These are phyloP conservation scores for Penicillium cosmopolitanum DNA, from an alignment of 495 filamentous ascomycete species.

Conservation along the genomic window DNA sequence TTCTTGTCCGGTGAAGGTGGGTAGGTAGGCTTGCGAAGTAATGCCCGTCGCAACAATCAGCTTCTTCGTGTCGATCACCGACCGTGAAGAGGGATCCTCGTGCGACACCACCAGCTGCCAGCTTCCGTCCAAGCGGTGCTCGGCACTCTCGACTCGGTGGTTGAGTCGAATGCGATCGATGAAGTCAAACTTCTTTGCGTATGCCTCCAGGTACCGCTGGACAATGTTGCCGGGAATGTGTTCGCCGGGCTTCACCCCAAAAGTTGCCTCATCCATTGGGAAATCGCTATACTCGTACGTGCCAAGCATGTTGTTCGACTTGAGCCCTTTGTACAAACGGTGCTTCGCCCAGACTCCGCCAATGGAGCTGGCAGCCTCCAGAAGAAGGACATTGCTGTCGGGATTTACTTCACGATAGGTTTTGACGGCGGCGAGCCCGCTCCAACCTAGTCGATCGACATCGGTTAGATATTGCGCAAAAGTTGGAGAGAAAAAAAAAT, in stretches of 20 bases:
- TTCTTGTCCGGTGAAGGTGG: conserved; percentile 51
- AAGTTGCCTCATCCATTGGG: conserved; percentile 65
- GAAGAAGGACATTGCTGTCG: conserved; percentile 47
- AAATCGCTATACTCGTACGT: conserved; percentile 74
- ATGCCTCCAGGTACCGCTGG: conserved; percentile 67
- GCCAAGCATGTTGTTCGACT: conserved; percentile 65
- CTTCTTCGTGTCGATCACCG: conserved; percentile 52
- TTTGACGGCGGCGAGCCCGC: conserved; percentile 62
- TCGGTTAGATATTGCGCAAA: conserved; percentile 7
- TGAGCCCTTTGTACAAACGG: conserved; percentile 68
- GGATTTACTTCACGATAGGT: conserved; percentile 63
- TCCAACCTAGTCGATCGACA: conserved; percentile 46
- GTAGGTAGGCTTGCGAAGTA: conserved; percentile 62
- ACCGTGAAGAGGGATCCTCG: not conserved
- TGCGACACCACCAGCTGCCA: conserved; percentile 45
- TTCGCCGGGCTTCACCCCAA: conserved; percentile 61
- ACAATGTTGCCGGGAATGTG: conserved; percentile 72
- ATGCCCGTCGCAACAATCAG: conserved; percentile 73
- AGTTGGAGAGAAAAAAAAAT: not conserved
- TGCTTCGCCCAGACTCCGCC: conserved; percentile 74
- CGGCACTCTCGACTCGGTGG: conserved; percentile 54
- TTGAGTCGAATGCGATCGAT: conserved; percentile 54
- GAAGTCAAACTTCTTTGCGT: conserved; percentile 63
- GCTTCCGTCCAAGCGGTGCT: conserved; percentile 42
- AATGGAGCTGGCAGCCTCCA: conserved; percentile 59